Conservation (phyloP, 1,139 yeast species). For the Hyphopichia buzzinii region DNA sequence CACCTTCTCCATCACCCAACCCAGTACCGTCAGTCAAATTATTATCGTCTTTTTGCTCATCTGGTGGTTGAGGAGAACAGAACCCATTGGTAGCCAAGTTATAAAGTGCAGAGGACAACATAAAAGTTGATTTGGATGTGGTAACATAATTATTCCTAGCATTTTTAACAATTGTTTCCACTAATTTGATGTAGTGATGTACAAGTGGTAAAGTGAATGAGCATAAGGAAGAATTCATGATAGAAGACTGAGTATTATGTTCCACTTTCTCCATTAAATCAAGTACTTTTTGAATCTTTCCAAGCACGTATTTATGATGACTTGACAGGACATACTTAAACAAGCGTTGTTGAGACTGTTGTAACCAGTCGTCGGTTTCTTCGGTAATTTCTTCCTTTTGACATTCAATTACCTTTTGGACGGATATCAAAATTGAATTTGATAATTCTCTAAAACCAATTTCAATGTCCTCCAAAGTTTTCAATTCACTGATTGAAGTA, state of each 20-base stretch:
- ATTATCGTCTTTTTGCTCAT: conserved; percentile 61
- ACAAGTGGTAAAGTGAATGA: conserved; percentile 57
- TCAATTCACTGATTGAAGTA: conserved; percentile 18
- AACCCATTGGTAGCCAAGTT: conserved; percentile 81
- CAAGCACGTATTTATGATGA: conserved; percentile 29
- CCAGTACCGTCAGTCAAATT: conserved; percentile 90
- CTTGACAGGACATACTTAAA: conserved; percentile 26
- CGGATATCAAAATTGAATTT: conserved; percentile 61
- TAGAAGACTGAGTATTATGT: conserved; percentile 34
- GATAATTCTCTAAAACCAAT: conserved; percentile 48
- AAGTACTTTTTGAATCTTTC: conserved; percentile 18
- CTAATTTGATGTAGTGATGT: conserved; percentile 50
- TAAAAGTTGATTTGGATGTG: conserved; percentile 60
- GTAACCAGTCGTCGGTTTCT: conserved; percentile 68
- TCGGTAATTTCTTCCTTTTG: conserved; percentile 32
- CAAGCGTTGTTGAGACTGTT: conserved; percentile 45
- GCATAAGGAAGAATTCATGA: conserved; percentile 43
- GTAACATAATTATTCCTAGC: conserved; percentile 46
- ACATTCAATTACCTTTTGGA: conserved; percentile 54
- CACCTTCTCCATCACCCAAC: conserved; percentile 95
- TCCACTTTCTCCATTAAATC: conserved; percentile 23
- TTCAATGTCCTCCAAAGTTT: conserved; percentile 44
- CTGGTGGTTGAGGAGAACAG: conserved; percentile 85
- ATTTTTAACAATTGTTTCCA: conserved; percentile 38
- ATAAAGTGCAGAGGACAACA: conserved; percentile 54